Conservation (phyloP, 768 basidiomycete genomes). For the Dioszegia hungarica region DNA sequence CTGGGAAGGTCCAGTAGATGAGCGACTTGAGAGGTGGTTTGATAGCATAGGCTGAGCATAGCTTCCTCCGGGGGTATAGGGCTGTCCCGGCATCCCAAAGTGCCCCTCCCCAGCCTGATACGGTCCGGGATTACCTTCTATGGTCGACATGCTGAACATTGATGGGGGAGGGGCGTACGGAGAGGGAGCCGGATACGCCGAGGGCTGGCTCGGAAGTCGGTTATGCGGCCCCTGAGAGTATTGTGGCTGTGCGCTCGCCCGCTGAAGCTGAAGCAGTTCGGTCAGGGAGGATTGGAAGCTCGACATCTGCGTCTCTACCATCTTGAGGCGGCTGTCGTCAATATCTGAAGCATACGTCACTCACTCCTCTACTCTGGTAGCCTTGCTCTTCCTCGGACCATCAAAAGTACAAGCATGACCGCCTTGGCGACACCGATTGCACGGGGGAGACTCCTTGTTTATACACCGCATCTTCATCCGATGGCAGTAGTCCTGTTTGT, state of each 20-base stretch:
- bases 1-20: not conserved
- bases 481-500: conserved; percentile 36
- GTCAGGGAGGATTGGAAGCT: conserved; percentile 28
- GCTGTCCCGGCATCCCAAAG: no score
- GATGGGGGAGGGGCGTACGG: not conserved
- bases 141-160: not conserved
- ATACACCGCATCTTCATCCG: conserved; percentile 46
- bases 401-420: conserved; percentile 40
- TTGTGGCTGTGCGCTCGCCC: conserved; percentile 8
- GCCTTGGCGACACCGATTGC: conserved; percentile 33
- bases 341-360: no score
- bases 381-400: conserved; percentile 37
- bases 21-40: not conserved
- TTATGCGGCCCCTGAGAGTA: not conserved
- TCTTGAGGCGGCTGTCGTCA: conserved; percentile 28
- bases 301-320: conserved; percentile 39
- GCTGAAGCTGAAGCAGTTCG: conserved; percentile 31
- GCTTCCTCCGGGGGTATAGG: no score
- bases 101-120: no score
- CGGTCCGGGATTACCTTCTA: no score
- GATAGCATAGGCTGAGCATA: no score
- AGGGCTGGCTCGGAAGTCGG: not conserved
- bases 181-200: no score
- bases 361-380: conserved; percentile 40
- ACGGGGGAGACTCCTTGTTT: conserved; percentile 39